Conservation (phyloP, 805 yeast genomes). For the Candida boidinii region DNA sequence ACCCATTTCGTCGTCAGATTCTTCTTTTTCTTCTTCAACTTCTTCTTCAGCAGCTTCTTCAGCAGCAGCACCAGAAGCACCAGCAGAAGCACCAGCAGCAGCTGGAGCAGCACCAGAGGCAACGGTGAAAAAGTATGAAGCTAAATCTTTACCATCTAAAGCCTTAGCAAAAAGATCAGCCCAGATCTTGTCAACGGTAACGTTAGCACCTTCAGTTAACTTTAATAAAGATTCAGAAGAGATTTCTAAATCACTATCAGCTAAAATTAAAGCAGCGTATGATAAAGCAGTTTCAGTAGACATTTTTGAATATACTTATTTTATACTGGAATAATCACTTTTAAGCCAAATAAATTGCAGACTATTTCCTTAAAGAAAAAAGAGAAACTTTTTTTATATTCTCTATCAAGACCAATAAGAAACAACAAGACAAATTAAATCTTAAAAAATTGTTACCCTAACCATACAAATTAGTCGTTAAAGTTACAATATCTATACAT, state of each 20-base stretch:
- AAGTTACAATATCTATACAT: too few species aligned
- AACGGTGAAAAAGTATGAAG: conserved; percentile 56
- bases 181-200: conserved; percentile 71
- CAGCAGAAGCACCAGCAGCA: conserved; percentile 38
- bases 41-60: conserved; percentile 45
- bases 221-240: conserved; percentile 72
- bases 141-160: conserved; percentile 69
- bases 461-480: too few species aligned
- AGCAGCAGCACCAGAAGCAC: conserved; percentile 36
- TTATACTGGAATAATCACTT: conserved; percentile 31
- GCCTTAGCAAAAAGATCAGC: conserved; percentile 79
- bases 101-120: conserved; percentile 42
- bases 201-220: conserved; percentile 69
- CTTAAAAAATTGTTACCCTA: too few species aligned
- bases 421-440: too few species aligned
- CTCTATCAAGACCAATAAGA: too few species aligned
- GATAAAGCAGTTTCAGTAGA: conserved; percentile 88
- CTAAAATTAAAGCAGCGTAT: conserved; percentile 96
- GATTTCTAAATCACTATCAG: conserved; percentile 94
- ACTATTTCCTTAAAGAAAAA: conserved; percentile 27
- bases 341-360: conserved; percentile 32
- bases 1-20: conserved; percentile 81
- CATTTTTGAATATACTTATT: conserved; percentile 33
- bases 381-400: too few species aligned
- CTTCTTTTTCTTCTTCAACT: conserved; percentile 60